A percentile compares a stretch with the other conserved stretches of the same genome.
Evolutionary conservation across 139 green algal species (phyloP).

Genomic region (Chlamydomonas sp.): DNA sequence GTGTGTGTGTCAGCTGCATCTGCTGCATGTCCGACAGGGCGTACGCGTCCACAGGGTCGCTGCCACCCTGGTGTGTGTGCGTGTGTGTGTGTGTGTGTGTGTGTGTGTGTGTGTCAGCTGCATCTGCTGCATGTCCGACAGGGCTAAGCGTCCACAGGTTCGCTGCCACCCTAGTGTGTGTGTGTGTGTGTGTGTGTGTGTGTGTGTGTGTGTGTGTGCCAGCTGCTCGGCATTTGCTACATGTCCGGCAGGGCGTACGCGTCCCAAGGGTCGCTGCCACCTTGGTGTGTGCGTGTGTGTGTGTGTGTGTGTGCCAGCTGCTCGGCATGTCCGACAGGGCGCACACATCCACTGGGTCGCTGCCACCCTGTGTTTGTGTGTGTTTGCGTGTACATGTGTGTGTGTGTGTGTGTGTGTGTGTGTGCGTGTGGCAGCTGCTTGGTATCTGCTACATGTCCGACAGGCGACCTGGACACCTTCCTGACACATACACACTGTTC

Average conservation of each 20-base stretch:
- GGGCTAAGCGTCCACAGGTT: background rate
- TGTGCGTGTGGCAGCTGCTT: background rate
- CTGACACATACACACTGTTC: no score
- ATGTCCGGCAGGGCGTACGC: conserved; percentile 3
- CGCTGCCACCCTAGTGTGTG: conserved; percentile 5
- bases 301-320: background rate
- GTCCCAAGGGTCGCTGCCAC: background rate
- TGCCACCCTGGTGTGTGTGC: conserved; percentile 7
- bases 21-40: conserved; percentile 19
- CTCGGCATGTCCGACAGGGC: background rate
- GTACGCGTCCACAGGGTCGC: background rate
- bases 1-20: conserved; percentile 3
- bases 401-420: background rate
- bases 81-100: background rate
- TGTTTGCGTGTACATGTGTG: background rate
- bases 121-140: conserved; percentile 12
- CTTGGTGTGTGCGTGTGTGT: conserved; percentile 5
- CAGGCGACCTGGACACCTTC: no score
- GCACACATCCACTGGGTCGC: background rate
- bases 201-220: background rate
- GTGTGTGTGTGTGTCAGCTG: no score
- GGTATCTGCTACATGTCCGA: conserved; percentile 24
- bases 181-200: background rate
- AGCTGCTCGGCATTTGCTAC: conserved; percentile 28
- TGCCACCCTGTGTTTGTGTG: no score